Evolutionary conservation across 345 rosid species (phyloP), one percentile per base, ranked within the genome.

Genomic region (Aquilaria yunnanensis): DNA sequence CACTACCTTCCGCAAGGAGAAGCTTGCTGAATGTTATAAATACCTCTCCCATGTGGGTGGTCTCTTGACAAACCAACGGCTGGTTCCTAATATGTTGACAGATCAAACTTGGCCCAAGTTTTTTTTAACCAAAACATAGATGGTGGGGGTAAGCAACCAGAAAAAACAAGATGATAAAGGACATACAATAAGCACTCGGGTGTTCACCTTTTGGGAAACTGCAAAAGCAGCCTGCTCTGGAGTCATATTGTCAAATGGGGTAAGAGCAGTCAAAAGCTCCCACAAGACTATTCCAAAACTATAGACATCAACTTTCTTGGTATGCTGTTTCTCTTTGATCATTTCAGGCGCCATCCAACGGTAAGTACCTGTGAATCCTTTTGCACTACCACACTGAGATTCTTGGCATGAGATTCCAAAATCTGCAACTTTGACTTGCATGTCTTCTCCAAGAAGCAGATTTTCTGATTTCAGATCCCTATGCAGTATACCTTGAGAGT

Each of bases 311-410:
- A 88, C 89, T 70, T 88, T 88, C 81, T 81, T 85, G 9, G 91
- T 83, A 63, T 88, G 87, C 31, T 68, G 81, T 66, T 88, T 88
- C 72, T 80, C 90, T 70, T 75, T 81, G 67, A 88, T 85, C 95
- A 88, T 88, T 73, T 88, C 95, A 45, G 91, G 95, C 56, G 95
- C 91, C 95, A 88, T 88, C 91, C 95, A 88, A 11, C 89, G 89
- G 66, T 85, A 88, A 13, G 96, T 88, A 29, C 96, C 88, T 0
- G 84, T 85, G 68, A 85, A 85, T 53, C 91, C 96, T 74, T 80
- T 85, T 57, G 82, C 71, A 57, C 74, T 81, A 57, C 85, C 81
- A 14, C 85, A 80, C 50, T 88, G 89, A 57, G 96, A 76, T 72
- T 88, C 89, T 66, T 74, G 68, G 75, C 96, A 88, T 2, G 89